Evolutionary conservation across 805 yeast genomes (phyloP).

Genomic region (Komagataella kurtzmanii): DNA sequence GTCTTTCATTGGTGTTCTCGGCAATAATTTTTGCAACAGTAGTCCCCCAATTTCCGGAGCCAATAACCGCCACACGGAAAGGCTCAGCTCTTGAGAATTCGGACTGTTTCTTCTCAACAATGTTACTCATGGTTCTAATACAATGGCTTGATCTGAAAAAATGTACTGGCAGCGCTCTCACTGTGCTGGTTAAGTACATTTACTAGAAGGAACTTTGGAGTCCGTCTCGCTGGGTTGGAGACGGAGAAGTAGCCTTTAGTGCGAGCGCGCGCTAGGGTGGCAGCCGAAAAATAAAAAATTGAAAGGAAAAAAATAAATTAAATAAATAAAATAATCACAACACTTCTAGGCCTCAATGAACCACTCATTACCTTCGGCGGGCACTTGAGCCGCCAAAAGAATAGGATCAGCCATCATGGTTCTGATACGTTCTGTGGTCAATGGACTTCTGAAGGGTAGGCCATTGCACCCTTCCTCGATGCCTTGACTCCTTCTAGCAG

Average conservation of each 20-base stretch:
- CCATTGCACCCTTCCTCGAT: conserved; percentile 9
- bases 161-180: background rate
- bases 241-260: background rate
- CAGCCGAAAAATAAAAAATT: background rate
- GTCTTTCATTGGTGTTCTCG: conserved; percentile 67
- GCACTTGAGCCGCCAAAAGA: background rate
- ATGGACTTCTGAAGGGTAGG: conserved; percentile 21
- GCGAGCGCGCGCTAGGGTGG: background rate
- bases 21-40: conserved; percentile 93
- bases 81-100: conserved; percentile 8
- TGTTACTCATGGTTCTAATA: background rate
- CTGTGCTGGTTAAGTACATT: background rate
- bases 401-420: background rate
- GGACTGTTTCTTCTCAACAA: background rate
- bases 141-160: background rate
- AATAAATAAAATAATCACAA: background rate
- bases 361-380: background rate
- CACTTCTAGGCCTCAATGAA: background rate
- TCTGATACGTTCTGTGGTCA: conserved; percentile 31
- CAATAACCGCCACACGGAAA: conserved; percentile 63
- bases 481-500: conserved; percentile 21
- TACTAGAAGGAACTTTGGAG: background rate
- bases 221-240: background rate
- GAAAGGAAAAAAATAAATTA: no score
- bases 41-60: conserved; percentile 98